These are phyloP conservation scores for Cercophora sp. DNA, from an alignment of 495 filamentous ascomycete species.

Conservation along the genomic window DNA sequence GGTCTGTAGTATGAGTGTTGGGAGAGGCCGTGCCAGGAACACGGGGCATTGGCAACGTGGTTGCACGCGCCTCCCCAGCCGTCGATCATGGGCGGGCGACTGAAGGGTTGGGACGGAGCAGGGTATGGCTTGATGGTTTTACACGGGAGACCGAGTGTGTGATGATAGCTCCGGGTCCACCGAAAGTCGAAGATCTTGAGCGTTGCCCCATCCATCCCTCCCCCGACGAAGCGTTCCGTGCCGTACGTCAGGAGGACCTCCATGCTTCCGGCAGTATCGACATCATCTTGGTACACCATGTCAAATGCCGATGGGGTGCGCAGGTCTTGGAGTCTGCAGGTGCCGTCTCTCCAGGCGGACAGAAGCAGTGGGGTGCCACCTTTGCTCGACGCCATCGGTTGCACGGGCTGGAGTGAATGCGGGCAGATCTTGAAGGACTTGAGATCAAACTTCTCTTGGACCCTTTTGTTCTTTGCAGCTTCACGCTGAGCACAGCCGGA, in stretches of 20 bases:
- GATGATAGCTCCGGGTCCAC: conserved; percentile 40
- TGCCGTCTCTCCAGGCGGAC: conserved; percentile 46
- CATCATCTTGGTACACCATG: conserved; percentile 41
- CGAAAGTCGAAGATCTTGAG: conserved; percentile 49
- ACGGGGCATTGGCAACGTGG: conserved; percentile 20
- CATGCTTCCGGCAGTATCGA: conserved; percentile 35
- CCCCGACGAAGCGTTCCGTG: conserved; percentile 39
- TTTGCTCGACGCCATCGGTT: conserved; percentile 20
- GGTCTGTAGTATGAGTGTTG: conserved; percentile 39
- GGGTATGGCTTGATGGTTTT: conserved; percentile 30
- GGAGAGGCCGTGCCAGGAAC: conserved; percentile 42
- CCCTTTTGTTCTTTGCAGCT: conserved; percentile 19
- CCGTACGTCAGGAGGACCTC: conserved; percentile 41
- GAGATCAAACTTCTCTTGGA: conserved; percentile 16
- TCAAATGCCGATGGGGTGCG: conserved; percentile 35
- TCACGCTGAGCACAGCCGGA: conserved; percentile 30
- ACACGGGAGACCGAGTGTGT: conserved; percentile 41
- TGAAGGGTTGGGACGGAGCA: conserved; percentile 29
- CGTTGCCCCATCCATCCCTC: conserved; percentile 29
- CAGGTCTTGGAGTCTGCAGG: conserved; percentile 41
- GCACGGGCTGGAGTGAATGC: conserved; percentile 36
- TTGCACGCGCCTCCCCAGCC: conserved; percentile 22
- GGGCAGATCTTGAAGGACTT: conserved; percentile 22
- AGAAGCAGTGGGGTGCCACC: conserved; percentile 37
- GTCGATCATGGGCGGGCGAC: conserved; percentile 8